These are phyloP conservation scores for Fraxinus pennsylvanica DNA, from an alignment of 257 asterid genomes.

Conservation along the genomic window DNA sequence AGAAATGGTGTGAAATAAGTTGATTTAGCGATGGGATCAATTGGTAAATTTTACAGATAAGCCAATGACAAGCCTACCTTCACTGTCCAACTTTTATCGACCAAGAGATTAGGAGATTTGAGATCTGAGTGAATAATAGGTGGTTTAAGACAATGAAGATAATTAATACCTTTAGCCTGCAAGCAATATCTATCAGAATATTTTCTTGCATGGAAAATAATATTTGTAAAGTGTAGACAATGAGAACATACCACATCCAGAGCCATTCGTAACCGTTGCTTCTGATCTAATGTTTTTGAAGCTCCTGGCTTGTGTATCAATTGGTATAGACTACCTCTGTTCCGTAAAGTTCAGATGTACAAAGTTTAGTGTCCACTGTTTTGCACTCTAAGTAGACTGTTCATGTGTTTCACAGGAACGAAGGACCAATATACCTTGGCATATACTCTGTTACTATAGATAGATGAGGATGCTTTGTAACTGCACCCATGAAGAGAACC, in stretches of 20 bases:
- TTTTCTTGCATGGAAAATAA: not conserved
- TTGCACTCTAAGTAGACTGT: not conserved
- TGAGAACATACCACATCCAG: conserved; percentile 77
- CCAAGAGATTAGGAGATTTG: conserved; percentile 89
- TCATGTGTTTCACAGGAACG: not conserved
- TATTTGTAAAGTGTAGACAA: conserved; percentile 11
- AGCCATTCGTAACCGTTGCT: conserved; percentile 87
- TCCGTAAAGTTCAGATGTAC: conserved; percentile 19
- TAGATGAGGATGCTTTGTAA: conserved; percentile 79
- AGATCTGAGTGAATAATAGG: conserved; percentile 92
- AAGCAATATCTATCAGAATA: conserved; percentile 13
- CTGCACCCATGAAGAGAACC: conserved; percentile 98
- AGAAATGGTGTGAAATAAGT: not conserved
- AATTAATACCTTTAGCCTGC: conserved; percentile 90
- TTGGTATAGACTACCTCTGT: conserved; percentile 89
- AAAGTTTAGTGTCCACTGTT: conserved; percentile 13
- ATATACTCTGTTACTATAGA: conserved; percentile 94
- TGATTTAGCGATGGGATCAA: conserved; percentile 13
- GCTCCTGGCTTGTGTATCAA: conserved; percentile 87
- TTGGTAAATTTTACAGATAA: not conserved
- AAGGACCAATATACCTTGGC: conserved; percentile 58
- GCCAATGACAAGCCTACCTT: conserved; percentile 46
- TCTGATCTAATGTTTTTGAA: conserved; percentile 68
- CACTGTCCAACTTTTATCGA: conserved; percentile 84
- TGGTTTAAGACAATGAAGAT: conserved; percentile 78